Base-by-base conservation (phyloP, 2,329 filamentous ascomycete genomes). In the Fusarium transvaalense region DNA sequence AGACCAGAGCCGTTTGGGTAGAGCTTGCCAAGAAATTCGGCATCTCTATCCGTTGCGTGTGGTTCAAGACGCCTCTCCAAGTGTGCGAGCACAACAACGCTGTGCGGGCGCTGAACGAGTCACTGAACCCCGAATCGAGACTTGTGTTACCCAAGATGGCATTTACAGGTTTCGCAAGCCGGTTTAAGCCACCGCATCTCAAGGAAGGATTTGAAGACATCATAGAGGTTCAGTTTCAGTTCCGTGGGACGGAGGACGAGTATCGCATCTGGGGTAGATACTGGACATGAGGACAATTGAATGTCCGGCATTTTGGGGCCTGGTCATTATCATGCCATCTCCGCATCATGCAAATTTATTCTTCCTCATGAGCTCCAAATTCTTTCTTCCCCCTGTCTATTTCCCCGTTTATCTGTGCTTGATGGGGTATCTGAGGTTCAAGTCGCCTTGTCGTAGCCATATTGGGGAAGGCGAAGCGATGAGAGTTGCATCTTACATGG, bases 141-240 rank as follows among this genome's bases (percentile, higher is more conserved):
- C 81, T 85, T 1, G 84, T 88, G 2, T 84, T 99, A 7, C 94
- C 95, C 0, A 88, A 87, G 43, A 83, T 96, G 66, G 95, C 96
- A 0, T 98, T 97, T 77, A 88, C 85, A 25, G 86, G 89, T 14
- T 99, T 93, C 75, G 82, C 84, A 17, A 87, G 89, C 10, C 86
- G 92, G 54, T 96, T 92, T 79, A 88, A 89, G 68, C 85, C 90
- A 69, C 96, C 95, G 1, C 86, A 84, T 38, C 62, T 86, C 2
- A 84, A 86, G 14, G 96, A 99, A 79, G 95, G 95, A 0, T 97
- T 97, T 74, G 82, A 91, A 67, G 93, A 97, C 70, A 87, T 99
- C 35, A 83, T 87, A 1, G 87, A 88, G 56, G 82, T 97, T 1
- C 87, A 91, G 32, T 99, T 99, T 74, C 79, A 85, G 76, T 95